Conservation (phyloP, 2,329 filamentous ascomycete genomes). For the Verruconis gallopava region DNA sequence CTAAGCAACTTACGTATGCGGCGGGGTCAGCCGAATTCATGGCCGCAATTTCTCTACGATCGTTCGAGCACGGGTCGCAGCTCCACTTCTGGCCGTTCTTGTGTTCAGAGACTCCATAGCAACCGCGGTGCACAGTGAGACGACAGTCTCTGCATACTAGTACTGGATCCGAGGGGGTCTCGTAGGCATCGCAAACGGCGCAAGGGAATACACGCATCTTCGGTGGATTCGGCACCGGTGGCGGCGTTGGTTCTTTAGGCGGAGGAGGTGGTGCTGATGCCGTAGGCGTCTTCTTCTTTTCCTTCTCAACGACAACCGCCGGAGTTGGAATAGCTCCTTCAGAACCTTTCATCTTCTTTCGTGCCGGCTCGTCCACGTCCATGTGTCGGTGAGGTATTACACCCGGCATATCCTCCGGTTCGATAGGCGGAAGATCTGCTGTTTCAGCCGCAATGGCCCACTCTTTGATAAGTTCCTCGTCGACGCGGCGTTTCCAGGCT, state of each 20-base stretch:
- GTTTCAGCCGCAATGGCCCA: constrained; percentile 49
- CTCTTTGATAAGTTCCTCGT: constrained; percentile 83
- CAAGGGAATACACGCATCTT: constrained; percentile 71
- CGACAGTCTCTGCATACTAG: constrained; percentile 78
- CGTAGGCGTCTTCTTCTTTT: constrained; percentile 22
- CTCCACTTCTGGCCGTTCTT: constrained; percentile 70
- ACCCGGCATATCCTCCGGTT: background rate
- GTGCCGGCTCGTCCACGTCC: constrained; percentile 35
- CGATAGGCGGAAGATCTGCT: background rate
- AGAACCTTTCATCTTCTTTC: constrained; percentile 45
- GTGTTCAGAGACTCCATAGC: constrained; percentile 71
- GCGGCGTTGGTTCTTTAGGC: constrained; percentile 38
- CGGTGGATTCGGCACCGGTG: constrained; percentile 56
- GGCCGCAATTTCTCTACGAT: constrained; percentile 68
- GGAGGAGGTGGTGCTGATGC: constrained; percentile 18
- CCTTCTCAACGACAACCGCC: constrained; percentile 29
- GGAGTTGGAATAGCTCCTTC: constrained; percentile 36
- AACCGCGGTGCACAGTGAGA: constrained; percentile 79
- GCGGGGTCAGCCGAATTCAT: constrained; percentile 9
- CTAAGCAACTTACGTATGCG: constrained; percentile 58
- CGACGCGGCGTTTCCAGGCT: constrained; percentile 76
- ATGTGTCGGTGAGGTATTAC: constrained; percentile 3
- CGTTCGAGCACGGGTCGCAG: constrained; percentile 92
- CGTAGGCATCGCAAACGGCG: constrained; percentile 66
- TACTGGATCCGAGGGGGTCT: constrained; percentile 57